These are phyloP conservation scores for Pythium coloratum DNA, from an alignment of 352 stramenopile species.

Conservation along the genomic window DNA sequence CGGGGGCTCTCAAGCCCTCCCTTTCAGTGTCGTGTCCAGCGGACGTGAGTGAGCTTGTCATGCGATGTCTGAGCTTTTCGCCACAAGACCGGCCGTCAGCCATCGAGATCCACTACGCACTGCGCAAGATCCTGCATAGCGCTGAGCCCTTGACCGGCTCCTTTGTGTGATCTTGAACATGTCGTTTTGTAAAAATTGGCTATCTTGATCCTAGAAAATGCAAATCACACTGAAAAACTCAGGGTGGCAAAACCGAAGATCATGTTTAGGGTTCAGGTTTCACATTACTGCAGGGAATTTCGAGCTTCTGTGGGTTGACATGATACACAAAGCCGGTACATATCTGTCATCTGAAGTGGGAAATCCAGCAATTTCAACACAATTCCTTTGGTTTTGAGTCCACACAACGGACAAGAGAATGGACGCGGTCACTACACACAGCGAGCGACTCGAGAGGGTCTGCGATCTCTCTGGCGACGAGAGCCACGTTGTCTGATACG, in stretches of 20 bases:
- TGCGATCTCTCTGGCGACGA: too few relatives aligned
- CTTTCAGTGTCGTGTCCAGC: slow-evolving; percentile 17
- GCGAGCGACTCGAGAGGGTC: too few relatives aligned
- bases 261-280: too few relatives aligned
- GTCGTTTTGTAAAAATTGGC: too few relatives aligned
- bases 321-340: neutral
- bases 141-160: neutral
- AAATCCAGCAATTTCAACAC: neutral
- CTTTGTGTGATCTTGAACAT: neutral
- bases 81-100: slow-evolving; percentile 22
- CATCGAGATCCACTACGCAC: slow-evolving; percentile 30
- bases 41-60: slow-evolving; percentile 15
- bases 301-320: neutral
- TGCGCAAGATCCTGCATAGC: slow-evolving; percentile 19
- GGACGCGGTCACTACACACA: neutral
- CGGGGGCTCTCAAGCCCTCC: slow-evolving; percentile 19
- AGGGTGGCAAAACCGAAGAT: too few relatives aligned
- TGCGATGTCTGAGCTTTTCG: slow-evolving; percentile 24
- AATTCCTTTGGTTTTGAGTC: too few relatives aligned
- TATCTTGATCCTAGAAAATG: neutral
- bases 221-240: neutral
- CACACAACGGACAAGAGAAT: neutral
- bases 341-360: neutral
- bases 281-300: neutral
- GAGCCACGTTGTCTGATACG: too few relatives aligned